Evolutionary conservation across 768 basidiomycete species (phyloP), one percentile per base, ranked within the genome.

Genomic region (Roridomyces roridus): DNA sequence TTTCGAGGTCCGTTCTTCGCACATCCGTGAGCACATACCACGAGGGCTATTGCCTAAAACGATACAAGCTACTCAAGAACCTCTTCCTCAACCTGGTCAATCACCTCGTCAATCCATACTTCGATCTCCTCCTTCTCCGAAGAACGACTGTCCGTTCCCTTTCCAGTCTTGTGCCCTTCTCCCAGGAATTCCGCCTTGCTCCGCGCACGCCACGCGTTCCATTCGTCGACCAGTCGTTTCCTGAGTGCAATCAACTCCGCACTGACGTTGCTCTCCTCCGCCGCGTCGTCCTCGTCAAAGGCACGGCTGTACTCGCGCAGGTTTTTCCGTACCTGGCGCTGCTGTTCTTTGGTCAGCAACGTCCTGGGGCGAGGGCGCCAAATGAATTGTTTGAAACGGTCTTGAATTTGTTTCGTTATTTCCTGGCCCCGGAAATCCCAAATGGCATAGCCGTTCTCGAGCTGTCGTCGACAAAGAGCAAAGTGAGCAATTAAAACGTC

Each of bases 391-490:
- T 99, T 99, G 85, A 99, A 98, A 53, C 90, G 86, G 70, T 98
- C 97, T 60, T 91, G 79, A 55, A 94, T 86, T 46, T 89, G 87
- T 70, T 92, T 91, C 70, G 90, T 83, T n/a, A 95, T 80, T 71
- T 96, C 93, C 72, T 93, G 89, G n/a, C 96, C 97, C 49, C 91
- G 90, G 85, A 97, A 98, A 75, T 98, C 96, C 94, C 96, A 98
- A 63, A 99, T 86, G 10, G 89, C 89, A 69, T 87, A 99, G 31
- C 97, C 97, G 57, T 98, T 93, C 72, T 99, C 97, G 59, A 98
- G 86, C 96, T 98, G 64, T 28, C n/a, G n/a, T 49, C 44, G 40
- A 36, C 51, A 34, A 48, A 29, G 53, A 24, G 68, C n/a, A n/a
- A n/a, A 55, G 23, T 55, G 39, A 45, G 23, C 51, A 40, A 24